Evolutionary conservation across 306 rosid species (phyloP), one percentile per base, ranked within the genome.

Genomic region (Dalbergia oliveri): DNA sequence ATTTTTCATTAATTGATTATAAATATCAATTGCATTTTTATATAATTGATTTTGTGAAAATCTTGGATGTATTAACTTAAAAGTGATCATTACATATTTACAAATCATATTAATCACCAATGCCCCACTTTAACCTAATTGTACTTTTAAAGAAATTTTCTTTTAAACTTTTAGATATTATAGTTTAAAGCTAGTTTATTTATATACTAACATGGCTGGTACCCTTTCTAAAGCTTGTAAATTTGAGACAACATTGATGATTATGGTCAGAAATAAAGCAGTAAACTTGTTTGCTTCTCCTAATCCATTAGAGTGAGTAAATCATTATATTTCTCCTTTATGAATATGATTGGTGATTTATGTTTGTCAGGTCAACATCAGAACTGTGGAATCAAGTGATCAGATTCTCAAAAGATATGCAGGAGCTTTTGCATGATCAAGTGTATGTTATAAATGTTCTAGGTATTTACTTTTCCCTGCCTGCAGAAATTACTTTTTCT

Each of bases 371-470:
- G 69, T 76, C 88, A 85, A 44, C 80, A 44, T 87, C 88, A 73
- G 83, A 81, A 33, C 23, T 84, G 59, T 26, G 75, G 89, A 43
- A 83, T 85, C 93, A 90, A 77, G 56, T 89, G 70, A 71, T 85
- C 69, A 91, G 81, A 75, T 90, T 93, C 73, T 73, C 86, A 21
- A 79, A 87, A 72, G 99, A 95, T 76, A 81, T 90, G 88, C 80
- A 85, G 85, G 92, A 74, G 71, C 98, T 95, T 76, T 79, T 95
- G 86, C 84, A 76, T 15, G 89, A 95, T 80, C 87, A 88, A 84
- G 96, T 95, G 79, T 95, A 87, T 86, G 85, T 90, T 76, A 73
- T 90, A 78, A 95, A 95, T 83, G 86, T 89, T 76, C 83, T 93
- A 76, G 99, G 99, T 94, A 91, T 81, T 59, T 67, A 79, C 66